These are phyloP conservation scores for Rehmannia glutinosa DNA, from an alignment of 257 asterid species.

Conservation along the genomic window DNA sequence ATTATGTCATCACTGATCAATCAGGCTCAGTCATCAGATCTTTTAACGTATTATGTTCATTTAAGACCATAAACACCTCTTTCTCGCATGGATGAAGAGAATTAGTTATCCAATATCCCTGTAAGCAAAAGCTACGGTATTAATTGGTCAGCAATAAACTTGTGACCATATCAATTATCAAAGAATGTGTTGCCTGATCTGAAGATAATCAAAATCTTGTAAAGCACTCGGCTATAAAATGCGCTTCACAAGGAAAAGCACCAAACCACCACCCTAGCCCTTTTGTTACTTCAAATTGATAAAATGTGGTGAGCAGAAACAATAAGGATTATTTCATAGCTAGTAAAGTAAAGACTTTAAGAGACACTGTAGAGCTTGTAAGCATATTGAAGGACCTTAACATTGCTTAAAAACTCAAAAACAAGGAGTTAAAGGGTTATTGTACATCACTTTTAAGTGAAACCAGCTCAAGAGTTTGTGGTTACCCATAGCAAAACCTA, in stretches of 20 bases:
- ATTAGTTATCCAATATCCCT: too few species aligned
- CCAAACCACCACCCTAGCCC: background rate
- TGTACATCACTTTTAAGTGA: background rate
- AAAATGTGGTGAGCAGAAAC: background rate
- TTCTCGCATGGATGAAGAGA: too few species aligned
- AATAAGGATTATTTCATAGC: background rate
- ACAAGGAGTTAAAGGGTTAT: background rate
- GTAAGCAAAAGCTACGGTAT: too few species aligned
- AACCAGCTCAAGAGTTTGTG: background rate
- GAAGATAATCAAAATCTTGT: background rate
- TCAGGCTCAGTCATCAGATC: too few species aligned
- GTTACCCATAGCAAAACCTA: too few species aligned
- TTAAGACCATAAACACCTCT: too few species aligned
- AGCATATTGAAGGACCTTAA: background rate
- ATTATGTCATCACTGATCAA: too few species aligned
- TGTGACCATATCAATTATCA: too few species aligned
- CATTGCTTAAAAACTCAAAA: background rate
- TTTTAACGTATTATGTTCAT: too few species aligned
- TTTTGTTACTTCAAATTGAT: background rate
- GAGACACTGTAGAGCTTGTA: background rate
- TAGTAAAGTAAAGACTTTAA: background rate
- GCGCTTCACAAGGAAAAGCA: background rate
- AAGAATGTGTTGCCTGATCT: too few species aligned
- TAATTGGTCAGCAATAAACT: too few species aligned
- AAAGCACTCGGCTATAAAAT: background rate